phyloP scores from a whole-genome alignment of 169 alveolate genomes.

The Plasmodium adleri region DNA sequence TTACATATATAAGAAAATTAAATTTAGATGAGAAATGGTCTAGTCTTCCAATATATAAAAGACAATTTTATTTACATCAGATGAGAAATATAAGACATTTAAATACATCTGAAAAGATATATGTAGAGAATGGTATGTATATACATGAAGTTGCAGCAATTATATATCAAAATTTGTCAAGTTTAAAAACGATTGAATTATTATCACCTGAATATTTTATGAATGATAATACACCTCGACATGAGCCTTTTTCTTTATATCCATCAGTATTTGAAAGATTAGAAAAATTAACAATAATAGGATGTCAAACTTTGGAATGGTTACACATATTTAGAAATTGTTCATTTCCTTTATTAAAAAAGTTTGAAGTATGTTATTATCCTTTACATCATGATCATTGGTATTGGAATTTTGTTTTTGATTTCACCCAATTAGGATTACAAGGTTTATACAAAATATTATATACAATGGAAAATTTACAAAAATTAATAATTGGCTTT shows the following conservation, averaged over 20 bases:
- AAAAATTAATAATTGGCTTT: constrained; percentile 59
- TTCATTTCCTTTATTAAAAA: constrained; percentile 68
- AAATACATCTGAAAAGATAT: constrained; percentile 64
- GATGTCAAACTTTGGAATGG: constrained; percentile 76
- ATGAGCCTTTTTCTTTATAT: constrained; percentile 68
- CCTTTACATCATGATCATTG: constrained; percentile 77
- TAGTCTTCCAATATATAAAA: constrained; percentile 59
- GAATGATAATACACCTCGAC: constrained; percentile 74
- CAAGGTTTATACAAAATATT: constrained; percentile 64
- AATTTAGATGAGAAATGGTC: constrained; percentile 69
- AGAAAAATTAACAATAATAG: constrained; percentile 72
- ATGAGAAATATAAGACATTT: constrained; percentile 68
- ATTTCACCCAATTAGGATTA: constrained; percentile 68
- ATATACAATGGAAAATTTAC: constrained; percentile 74
- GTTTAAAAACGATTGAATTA: constrained; percentile 69
- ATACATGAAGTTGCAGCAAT: constrained; percentile 77
- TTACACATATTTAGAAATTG: constrained; percentile 75
- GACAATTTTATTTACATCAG: constrained; percentile 72
- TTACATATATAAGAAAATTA: constrained; percentile 44
- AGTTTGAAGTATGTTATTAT: constrained; percentile 66
- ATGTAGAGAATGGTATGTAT: constrained; percentile 64
- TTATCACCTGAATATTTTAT: constrained; percentile 68
- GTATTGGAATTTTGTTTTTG: constrained; percentile 75
- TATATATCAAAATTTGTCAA: constrained; percentile 64
- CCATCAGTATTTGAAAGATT: constrained; percentile 60